These are phyloP conservation scores for Tirmania nivea DNA, from an alignment of 495 filamentous ascomycete genomes.

Conservation along the genomic window DNA sequence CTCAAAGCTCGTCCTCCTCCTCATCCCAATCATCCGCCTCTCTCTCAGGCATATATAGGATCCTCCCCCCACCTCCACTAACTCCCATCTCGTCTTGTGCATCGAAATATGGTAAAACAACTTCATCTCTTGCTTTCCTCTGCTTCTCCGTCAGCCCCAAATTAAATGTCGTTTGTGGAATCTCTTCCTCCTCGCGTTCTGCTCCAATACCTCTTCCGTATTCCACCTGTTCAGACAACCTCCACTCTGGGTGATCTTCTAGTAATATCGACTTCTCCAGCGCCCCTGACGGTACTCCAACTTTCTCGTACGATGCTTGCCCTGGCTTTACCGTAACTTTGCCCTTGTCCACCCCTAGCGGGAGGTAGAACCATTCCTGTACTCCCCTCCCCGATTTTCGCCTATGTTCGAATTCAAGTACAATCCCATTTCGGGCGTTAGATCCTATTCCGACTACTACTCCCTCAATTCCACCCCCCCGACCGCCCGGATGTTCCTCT, in stretches of 20 bases:
- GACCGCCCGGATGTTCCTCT: conserved; percentile 31
- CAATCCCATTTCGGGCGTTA: conserved; percentile 32
- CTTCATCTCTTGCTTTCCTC: conserved; percentile 56
- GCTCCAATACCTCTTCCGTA: conserved; percentile 16
- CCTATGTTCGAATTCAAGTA: conserved; percentile 69
- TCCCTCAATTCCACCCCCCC: conserved; percentile 42
- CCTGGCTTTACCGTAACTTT: conserved; percentile 4
- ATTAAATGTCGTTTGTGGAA: conserved; percentile 48
- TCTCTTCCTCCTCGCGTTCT: not conserved
- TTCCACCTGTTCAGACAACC: conserved; percentile 22
- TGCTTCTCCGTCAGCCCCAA: conserved; percentile 80
- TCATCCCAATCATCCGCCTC: conserved; percentile 93
- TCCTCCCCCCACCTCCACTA: conserved; percentile 54
- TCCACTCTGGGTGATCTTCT: conserved; percentile 55
- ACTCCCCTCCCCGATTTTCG: conserved; percentile 59
- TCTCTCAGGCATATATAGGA: conserved; percentile 85
- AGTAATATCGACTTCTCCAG: conserved; percentile 41
- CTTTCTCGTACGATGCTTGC: not conserved
- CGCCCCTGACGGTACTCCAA: conserved; percentile 1
- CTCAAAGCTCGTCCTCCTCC: conserved; percentile 77
- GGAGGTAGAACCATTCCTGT: conserved; percentile 53
- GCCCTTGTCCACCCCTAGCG: conserved; percentile 18
- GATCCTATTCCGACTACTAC: conserved; percentile 9
- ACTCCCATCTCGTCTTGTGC: conserved; percentile 60
- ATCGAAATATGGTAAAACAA: conserved; percentile 88